phyloP scores from a whole-genome alignment of 2,329 filamentous ascomycete species.

The Hymenoscyphus fraxineus region DNA sequence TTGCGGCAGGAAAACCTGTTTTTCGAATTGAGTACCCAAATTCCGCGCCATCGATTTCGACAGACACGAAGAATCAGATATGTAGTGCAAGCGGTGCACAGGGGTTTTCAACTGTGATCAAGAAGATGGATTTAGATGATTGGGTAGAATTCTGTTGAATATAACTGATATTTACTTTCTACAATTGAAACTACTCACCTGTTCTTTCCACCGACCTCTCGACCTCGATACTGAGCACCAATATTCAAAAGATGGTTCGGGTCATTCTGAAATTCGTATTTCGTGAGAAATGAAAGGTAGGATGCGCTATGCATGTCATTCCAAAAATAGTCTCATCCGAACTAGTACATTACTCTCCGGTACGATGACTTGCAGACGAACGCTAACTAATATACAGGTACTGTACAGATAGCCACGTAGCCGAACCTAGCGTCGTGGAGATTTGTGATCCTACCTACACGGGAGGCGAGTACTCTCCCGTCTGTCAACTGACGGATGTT shows the following conservation, averaged over 20 bases:
- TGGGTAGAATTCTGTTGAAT: conserved; percentile 6
- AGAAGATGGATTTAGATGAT: conserved; percentile 8
- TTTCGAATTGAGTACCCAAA: conserved; percentile 65
- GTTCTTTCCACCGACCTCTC: neutral
- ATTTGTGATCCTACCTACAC: too few relatives aligned
- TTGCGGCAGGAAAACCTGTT: conserved; percentile 59
- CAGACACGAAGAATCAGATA: conserved; percentile 27
- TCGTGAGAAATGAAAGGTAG: neutral
- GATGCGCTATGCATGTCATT: neutral
- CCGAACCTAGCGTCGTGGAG: neutral
- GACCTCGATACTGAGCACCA: neutral
- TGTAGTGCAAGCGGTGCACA: neutral
- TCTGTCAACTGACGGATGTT: neutral
- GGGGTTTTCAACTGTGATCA: conserved; percentile 3
- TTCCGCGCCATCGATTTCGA: conserved; percentile 1
- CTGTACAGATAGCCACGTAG: neutral
- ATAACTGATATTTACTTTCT: neutral
- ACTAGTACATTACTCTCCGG: neutral
- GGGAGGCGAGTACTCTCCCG: neutral
- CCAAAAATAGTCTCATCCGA: conserved; percentile 2
- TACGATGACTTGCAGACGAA: neutral
- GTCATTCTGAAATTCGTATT: neutral
- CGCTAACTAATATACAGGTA: neutral
- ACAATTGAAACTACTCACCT: neutral
- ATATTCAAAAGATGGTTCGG: neutral